Percentiles rank a stretch among this genome's conserved stretches.
Evolutionary conservation across 345 rosid species (phyloP).

Genomic region (Rhodamnia rubescens): DNA sequence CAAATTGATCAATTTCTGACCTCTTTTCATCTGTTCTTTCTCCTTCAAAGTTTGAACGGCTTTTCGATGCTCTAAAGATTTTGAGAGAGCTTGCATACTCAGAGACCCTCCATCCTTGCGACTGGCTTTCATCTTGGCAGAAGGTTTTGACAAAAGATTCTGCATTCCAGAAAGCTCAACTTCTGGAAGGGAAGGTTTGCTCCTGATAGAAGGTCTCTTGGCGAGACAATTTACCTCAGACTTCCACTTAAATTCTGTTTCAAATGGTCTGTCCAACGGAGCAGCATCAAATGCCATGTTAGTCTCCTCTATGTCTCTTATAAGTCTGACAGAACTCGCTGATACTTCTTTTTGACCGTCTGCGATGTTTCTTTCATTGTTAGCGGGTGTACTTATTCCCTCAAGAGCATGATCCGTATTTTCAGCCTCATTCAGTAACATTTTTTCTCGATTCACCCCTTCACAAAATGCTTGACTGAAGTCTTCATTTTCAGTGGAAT

Average conservation of each 20-base stretch:
- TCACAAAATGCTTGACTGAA: neutral
- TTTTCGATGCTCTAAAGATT: constrained; percentile 16
- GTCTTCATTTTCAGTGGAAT: constrained; percentile 3
- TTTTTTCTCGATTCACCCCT: constrained; percentile 9
- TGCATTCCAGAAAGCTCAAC: constrained; percentile 6
- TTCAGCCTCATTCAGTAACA: neutral
- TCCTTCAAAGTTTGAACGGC: constrained; percentile 17
- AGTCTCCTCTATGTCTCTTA: constrained; percentile 7
- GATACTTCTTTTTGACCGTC: constrained; percentile 8
- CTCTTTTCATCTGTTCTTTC: constrained; percentile 24
- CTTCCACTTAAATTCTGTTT: constrained; percentile 11
- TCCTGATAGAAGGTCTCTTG: constrained; percentile 4
- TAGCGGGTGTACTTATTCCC: neutral
- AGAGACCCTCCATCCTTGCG: constrained; percentile 12
- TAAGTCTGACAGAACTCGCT: constrained; percentile 5
- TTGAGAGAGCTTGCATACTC: constrained; percentile 18
- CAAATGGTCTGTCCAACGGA: constrained; percentile 9
- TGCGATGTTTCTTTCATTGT: neutral
- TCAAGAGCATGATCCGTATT: neutral
- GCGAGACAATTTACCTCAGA: constrained; percentile 12
- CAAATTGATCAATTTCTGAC: constrained; percentile 1
- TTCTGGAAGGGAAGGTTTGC: constrained; percentile 1
- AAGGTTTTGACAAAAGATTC: constrained; percentile 15
- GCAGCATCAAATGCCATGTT: neutral
- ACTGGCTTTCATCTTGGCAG: constrained; percentile 11